A percentile compares a stretch with the other conserved stretches of the same genome.
These are phyloP conservation scores for Talaromyces sp. DNA, from an alignment of 2,329 filamentous ascomycete genomes.

Conservation along the genomic window DNA sequence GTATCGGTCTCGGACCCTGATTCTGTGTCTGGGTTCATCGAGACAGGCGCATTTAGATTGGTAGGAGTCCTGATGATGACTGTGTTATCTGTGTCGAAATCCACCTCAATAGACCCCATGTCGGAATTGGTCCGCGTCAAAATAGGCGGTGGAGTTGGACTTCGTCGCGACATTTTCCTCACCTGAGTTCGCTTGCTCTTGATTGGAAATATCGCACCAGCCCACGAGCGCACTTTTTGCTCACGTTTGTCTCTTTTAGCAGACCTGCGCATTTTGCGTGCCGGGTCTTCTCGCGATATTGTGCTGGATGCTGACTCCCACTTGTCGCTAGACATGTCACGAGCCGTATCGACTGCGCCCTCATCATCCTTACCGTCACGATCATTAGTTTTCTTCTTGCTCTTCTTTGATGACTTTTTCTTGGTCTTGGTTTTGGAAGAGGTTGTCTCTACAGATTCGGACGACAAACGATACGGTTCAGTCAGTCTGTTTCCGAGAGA, in stretches of 20 bases:
- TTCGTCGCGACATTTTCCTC: conserved; percentile 37
- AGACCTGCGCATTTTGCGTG: not conserved
- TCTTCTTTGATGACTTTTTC: conserved; percentile 5
- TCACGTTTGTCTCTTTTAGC: conserved; percentile 45
- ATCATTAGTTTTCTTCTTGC: conserved; percentile 6
- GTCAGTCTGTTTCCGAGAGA: conserved; percentile 7
- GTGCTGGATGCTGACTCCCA: conserved; percentile 13
- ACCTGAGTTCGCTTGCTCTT: conserved; percentile 42
- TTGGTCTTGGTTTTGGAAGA: conserved; percentile 5
- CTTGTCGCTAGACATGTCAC: conserved; percentile 5
- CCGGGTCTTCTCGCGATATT: conserved; percentile 7
- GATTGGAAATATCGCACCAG: conserved; percentile 47
- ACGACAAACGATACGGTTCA: conserved; percentile 7
- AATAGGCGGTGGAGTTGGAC: conserved; percentile 42
- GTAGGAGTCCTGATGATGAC: conserved; percentile 43
- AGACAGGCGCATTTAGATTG: conserved; percentile 26
- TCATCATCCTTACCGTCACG: conserved; percentile 1
- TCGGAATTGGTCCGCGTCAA: conserved; percentile 38
- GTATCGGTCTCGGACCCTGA: conserved; percentile 10
- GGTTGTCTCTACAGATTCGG: conserved; percentile 2
- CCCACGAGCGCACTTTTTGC: conserved; percentile 68
- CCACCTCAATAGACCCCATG: conserved; percentile 38
- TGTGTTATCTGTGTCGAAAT: conserved; percentile 47
- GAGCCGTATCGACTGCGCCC: conserved; percentile 1
- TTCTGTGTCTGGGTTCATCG: conserved; percentile 9